These are phyloP conservation scores for Vigna mungo DNA, from an alignment of 306 rosid genomes.

Conservation along the genomic window DNA sequence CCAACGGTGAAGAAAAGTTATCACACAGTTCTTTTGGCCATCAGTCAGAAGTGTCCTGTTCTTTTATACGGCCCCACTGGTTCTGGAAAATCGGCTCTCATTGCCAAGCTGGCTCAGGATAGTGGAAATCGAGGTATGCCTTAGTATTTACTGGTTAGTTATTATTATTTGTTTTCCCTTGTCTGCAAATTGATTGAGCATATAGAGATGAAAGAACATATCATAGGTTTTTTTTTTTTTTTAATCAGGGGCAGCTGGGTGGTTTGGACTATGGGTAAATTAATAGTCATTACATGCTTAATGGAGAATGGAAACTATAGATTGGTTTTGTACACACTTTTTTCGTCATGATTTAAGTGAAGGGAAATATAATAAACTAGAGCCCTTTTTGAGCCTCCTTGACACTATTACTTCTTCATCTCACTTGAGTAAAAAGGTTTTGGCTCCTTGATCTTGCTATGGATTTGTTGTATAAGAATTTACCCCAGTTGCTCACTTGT, in stretches of 20 bases:
- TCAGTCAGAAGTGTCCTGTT: conserved; percentile 87
- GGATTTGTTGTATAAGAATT: background rate
- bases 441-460: background rate
- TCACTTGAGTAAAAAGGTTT: background rate
- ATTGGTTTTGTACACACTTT: conserved; percentile 7
- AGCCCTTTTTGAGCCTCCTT: background rate
- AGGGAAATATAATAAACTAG: background rate
- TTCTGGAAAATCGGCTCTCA: conserved; percentile 87
- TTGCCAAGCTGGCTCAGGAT: conserved; percentile 71
- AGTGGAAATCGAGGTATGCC: conserved; percentile 58
- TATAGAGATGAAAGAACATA: conserved; percentile 24
- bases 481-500: background rate
- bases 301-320: background rate
- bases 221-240: background rate
- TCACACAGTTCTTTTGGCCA: conserved; percentile 72
- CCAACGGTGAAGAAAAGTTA: conserved; percentile 68
- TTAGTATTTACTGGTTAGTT: background rate
- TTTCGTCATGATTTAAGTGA: background rate
- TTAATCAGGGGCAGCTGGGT: background rate
- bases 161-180: conserved; percentile 1
- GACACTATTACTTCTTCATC: background rate
- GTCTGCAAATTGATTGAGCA: conserved; percentile 31
- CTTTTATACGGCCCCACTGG: conserved; percentile 89
- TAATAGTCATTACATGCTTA: conserved; percentile 18
- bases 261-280: background rate